Evolutionary conservation across 257 asterid genomes (phyloP), one percentile per base, ranked within the genome.

Genomic region (Nicotiana knightiana): DNA sequence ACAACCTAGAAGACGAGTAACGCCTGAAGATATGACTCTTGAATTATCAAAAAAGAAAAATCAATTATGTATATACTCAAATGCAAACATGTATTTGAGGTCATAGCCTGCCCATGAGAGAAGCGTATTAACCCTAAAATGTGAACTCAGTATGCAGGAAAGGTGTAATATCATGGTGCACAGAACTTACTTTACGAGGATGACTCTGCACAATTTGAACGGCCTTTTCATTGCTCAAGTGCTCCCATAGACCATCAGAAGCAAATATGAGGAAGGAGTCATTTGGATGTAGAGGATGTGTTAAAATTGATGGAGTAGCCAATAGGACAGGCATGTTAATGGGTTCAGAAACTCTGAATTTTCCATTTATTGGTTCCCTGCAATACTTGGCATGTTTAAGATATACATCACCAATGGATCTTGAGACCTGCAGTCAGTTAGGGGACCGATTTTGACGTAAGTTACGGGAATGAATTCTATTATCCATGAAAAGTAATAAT

Each of bases 201-300:
- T 86, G 85, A 48, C 82, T 65, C 24, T 82, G 85, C 79, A 86
- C 89, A 58, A 86, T 86, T 48, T 86, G 87, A 5, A 84, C 87
- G 5, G 89, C 89, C 84, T 82, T 80, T 65, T 86, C 82, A 24
- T 86, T 86, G 76, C 89, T 86, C 84, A 86, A 79, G 83, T 86
- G 87, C 71, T 86, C 89, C 89, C 89, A 86, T 62, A 86, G 84
- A 53, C 89, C 89, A 82, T 86, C 89, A 39, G 89, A 84, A 65
- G 89, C 89, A 66, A 84, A 86, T 64, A 86, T 86, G 64, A 86
- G 85, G 76, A 86, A 86, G 63, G 86, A 84, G 65, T 86, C 89
- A 84, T 84, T 81, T 57, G 83, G 89, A 35, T 86, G 86, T 76
- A 86, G 84, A 73, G 86, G 76, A 66, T 86, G 89, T 46, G 71